A percentile compares a stretch with the other conserved stretches of the same genome.
Evolutionary conservation across 345 rosid genomes (phyloP).

Genomic region (Anacardium occidentale): DNA sequence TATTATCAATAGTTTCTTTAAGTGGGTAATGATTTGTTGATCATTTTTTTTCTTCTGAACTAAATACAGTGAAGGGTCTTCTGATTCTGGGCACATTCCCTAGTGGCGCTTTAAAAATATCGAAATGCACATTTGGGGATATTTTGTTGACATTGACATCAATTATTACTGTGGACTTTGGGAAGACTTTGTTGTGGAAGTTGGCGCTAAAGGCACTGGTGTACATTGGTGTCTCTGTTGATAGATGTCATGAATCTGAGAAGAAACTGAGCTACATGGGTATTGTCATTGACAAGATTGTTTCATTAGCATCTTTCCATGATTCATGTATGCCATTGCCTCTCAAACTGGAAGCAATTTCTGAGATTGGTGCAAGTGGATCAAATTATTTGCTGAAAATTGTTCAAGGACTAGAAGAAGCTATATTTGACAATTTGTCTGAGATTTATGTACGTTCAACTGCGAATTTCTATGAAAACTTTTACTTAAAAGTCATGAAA

Average conservation of each 20-base stretch:
- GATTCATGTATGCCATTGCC: slow-evolving; percentile 49
- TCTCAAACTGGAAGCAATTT: slow-evolving; percentile 59
- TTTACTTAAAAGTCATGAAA: slow-evolving; percentile 18
- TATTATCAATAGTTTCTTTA: neutral
- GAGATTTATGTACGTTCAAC: slow-evolving; percentile 62
- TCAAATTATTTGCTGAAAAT: slow-evolving; percentile 54
- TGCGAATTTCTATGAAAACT: slow-evolving; percentile 6
- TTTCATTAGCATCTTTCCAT: slow-evolving; percentile 45
- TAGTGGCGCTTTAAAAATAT: slow-evolving; percentile 47
- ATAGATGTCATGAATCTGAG: slow-evolving; percentile 48
- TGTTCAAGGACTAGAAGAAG: slow-evolving; percentile 59
- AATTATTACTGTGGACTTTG: slow-evolving; percentile 43
- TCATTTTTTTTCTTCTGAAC: slow-evolving; percentile 17
- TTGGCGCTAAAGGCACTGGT: slow-evolving; percentile 67
- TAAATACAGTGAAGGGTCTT: slow-evolving; percentile 76
- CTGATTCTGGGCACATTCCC: slow-evolving; percentile 61
- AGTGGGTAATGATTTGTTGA: neutral
- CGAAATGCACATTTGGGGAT: slow-evolving; percentile 57
- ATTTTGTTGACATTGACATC: slow-evolving; percentile 59
- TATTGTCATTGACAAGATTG: slow-evolving; percentile 57
- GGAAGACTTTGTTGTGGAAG: slow-evolving; percentile 54
- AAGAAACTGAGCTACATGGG: slow-evolving; percentile 53
- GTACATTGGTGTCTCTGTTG: slow-evolving; percentile 63
- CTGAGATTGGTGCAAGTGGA: slow-evolving; percentile 59
- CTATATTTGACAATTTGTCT: slow-evolving; percentile 49